Base-by-base conservation (phyloP, 2,329 filamentous ascomycete species). In the Metarhizium rileyi region DNA sequence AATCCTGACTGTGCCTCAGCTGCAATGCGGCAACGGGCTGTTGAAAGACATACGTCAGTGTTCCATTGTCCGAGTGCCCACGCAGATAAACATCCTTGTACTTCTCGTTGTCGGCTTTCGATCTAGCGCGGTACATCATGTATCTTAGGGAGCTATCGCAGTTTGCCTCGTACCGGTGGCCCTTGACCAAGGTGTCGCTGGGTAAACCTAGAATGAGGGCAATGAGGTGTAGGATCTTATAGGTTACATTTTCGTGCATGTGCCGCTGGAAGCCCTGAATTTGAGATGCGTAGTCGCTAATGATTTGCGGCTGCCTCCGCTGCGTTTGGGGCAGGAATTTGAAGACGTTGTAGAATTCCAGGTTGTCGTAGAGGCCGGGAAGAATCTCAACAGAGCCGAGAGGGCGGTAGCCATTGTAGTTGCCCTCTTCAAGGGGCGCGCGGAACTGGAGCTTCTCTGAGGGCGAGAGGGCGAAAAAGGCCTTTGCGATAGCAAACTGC, bases 391-490 rank as follows among this genome's bases (percentile, higher is more conserved):
- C 50, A 18, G 46, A 63, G 1, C 75, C 75, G 3, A 70, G 62
- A 1, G 74, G 74, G 41, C 74, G 68, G 54, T 76, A 80, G 4
- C 77, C 78, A 53, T 80, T 80, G 57, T 81, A 81, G 27, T 75
- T 75, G 1, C 75, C 78, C 5, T 69, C 65, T 22, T 70, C 74
- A 1, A 76, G 68, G 44, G 76, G 68, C 25, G 68, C 66, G 30
- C 73, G 71, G 53, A 76, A 80, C 54, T 77, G 77, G 47, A 77
- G 69, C 57, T 83, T 84, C 57, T 84, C 78, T 9, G 78, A 73
- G 0, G 71, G 66, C 0, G 78, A 70, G 0, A 83, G 66, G 4
- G 72, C 60, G 57, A 82, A 83, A 53, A 84, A 73, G 33, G 76
- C 69, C 50, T 78, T 77, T 1, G 74, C 80, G 2, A 84, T 71